Conservation (phyloP, 2,329 filamentous ascomycete species). For the Fusarium mangiferae region DNA sequence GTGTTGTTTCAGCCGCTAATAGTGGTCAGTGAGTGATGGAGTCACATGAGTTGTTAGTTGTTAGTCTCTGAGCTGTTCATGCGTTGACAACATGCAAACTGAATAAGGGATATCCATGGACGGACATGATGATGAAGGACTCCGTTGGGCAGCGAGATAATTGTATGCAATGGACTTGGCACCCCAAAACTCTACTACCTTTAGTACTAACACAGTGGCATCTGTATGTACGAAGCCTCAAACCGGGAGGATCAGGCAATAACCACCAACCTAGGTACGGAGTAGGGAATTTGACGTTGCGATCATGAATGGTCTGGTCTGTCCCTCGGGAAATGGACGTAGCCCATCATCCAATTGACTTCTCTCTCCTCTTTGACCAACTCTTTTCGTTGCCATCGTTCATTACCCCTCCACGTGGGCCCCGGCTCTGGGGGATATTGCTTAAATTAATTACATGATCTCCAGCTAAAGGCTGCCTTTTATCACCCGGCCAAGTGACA, state of each 20-base stretch:
- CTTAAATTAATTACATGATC: conserved; percentile 23
- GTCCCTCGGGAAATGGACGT: conserved; percentile 2
- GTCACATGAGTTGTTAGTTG: conserved; percentile 32
- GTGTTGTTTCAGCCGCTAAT: not conserved
- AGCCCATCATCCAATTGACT: conserved; percentile 6
- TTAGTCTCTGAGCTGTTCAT: conserved; percentile 38
- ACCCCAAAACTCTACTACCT: not conserved
- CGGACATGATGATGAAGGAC: not conserved
- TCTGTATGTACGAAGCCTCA: not conserved
- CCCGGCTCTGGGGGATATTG: conserved; percentile 15
- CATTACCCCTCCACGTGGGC: conserved; percentile 39
- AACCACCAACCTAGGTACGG: not conserved
- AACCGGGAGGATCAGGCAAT: not conserved
- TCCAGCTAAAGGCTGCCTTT: not conserved
- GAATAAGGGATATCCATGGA: conserved; percentile 1
- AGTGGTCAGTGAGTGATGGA: conserved; percentile 10
- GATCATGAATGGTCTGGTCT: not conserved
- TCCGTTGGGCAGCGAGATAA: conserved; percentile 7
- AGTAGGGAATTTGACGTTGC: not conserved
- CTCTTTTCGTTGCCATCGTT: not conserved
- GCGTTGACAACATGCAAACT: conserved; percentile 27
- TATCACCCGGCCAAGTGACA: conserved; percentile 20
- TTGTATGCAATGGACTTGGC: not conserved
- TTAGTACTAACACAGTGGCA: not conserved
- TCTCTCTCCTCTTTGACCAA: not conserved